A percentile compares a stretch with the other conserved stretches of the same genome.
Evolutionary conservation across 208 protist species (phyloP).

Genomic region (Eutreptiella sp.): DNA sequence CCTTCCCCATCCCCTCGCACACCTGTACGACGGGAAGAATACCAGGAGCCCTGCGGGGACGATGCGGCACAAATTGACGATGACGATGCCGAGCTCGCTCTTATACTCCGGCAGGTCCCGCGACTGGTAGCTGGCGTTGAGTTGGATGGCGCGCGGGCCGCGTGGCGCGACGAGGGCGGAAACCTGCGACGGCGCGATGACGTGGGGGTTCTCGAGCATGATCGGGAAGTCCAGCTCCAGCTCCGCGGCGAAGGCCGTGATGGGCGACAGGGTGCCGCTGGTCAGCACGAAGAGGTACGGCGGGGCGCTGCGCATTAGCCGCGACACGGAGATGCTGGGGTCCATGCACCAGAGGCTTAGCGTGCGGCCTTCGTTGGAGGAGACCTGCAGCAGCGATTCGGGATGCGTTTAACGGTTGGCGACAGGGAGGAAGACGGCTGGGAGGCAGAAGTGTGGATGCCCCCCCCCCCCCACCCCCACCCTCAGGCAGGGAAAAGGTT

Average conservation of each 20-base stretch:
- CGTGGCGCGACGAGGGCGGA: slow-evolving; percentile 44
- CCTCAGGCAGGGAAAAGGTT: no score
- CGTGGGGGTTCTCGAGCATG: slow-evolving; percentile 74
- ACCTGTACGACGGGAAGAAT: slow-evolving; percentile 86
- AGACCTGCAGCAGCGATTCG: no score
- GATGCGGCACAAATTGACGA: slow-evolving; percentile 74
- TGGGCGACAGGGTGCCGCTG: slow-evolving; percentile 85
- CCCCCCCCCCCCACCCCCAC: no score
- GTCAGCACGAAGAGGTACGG: slow-evolving; percentile 72
- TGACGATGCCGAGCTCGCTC: slow-evolving; percentile 58
- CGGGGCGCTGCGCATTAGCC: slow-evolving; percentile 60
- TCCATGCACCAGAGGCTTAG: slow-evolving; percentile 88
- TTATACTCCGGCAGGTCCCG: slow-evolving; percentile 65
- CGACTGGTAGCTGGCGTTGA: slow-evolving; percentile 73
- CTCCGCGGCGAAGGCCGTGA: slow-evolving; percentile 65
- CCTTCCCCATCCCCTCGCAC: slow-evolving; percentile 32
- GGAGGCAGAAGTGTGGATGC: no score
- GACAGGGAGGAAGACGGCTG: no score
- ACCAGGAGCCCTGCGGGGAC: slow-evolving; percentile 90
- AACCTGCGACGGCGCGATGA: slow-evolving; percentile 61
- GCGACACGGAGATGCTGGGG: slow-evolving; percentile 57
- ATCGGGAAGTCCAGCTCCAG: slow-evolving; percentile 64
- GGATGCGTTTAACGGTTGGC: no score
- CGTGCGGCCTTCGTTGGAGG: no score
- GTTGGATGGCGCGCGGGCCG: slow-evolving; percentile 54